Base-by-base conservation (phyloP, 78 protist species). In the Dictyostelium discoideum region DNA sequence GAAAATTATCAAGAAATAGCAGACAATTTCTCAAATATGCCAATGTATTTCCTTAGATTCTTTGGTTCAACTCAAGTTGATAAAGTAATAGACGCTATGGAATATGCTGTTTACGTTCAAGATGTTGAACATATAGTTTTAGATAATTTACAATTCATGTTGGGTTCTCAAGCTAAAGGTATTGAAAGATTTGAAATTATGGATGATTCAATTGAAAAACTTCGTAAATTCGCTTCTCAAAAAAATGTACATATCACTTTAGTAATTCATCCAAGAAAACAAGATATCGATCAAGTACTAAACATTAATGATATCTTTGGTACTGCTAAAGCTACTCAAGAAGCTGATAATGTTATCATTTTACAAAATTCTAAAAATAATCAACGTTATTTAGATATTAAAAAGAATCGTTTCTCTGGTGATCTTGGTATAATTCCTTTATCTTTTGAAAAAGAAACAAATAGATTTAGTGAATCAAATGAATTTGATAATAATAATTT, bases 251-350 rank as follows among this genome's bases (percentile, higher is more conserved):
- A 98, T 85, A 87, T 98, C 57, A 87, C 98, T 10, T 13, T 97
- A 4, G 98, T 98, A 5, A 86, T 98, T 26, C 98, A 98, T 48
- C 98, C 98, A 20, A 85, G 98, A 32, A 98, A 98, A 73, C 97
- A 94, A 39, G 97, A 96, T 48, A 42, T 32, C 10, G 74, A 86
- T 9, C 73, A 22, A 11, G 85, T 50, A 14, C 42, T 97, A 3
- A 76, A 18, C 20, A 88, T 84, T 10, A 63, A 44, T 3, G 94
- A 96, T 44, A 85, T 98, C 29, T 98, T 97, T 92, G 98, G 98
- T 42, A 94, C 98, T n/a, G 98, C 98, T 9, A 98, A 98, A 87
- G 98, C 98, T 37, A 98, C 98, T 7, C 98, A 98, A 79, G 98
- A 98, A 78, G 98, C 98, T 9, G 98, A 98, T 86, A 98, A 98